Conservation (phyloP, 1,284 basidiomycete genomes). For the Pseudozyma hubeiensis region DNA sequence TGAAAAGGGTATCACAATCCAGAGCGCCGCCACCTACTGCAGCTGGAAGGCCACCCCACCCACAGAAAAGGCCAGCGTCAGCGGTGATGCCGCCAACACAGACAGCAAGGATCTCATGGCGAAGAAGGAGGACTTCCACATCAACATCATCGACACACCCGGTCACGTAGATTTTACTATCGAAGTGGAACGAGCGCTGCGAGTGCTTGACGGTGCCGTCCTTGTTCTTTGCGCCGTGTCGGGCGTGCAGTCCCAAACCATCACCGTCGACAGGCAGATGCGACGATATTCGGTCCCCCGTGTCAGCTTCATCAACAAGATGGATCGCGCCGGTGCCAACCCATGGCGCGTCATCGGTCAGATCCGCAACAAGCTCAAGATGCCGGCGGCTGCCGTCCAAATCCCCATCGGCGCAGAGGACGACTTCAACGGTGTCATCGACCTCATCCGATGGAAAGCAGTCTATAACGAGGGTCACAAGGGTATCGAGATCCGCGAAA, state of each 20-base stretch:
- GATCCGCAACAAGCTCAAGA: constrained; percentile 89
- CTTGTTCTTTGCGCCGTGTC: constrained; percentile 96
- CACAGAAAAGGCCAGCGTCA: constrained; percentile 65
- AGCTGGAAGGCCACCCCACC: constrained; percentile 84
- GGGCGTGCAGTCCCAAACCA: constrained; percentile 98
- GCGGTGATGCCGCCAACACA: constrained; percentile 63
- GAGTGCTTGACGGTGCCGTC: constrained; percentile 96
- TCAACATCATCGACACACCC: constrained; percentile 99
- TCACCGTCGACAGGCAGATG: constrained; percentile 99
- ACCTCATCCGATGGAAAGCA: constrained; percentile 93
- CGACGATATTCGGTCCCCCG: constrained; percentile 91
- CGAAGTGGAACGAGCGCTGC: constrained; percentile 95
- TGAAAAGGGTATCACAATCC: constrained; percentile 99
- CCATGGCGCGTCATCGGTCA: constrained; percentile 95
- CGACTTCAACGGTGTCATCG: constrained; percentile 88
- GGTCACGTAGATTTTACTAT: constrained; percentile 99
- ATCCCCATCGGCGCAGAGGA: constrained; percentile 94
- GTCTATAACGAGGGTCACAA: constrained; percentile 95
- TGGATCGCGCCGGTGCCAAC: constrained; percentile 98
- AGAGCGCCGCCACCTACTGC: constrained; percentile 97
- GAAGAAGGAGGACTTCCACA: constrained; percentile 80
- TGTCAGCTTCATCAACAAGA: constrained; percentile 98
- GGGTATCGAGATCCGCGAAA: constrained; percentile 85
- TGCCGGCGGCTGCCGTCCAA: constrained; percentile 94
- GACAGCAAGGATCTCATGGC: constrained; percentile 45